Conservation (phyloP, 2,329 filamentous ascomycete species). For the Sporothrix euskadiensis region DNA sequence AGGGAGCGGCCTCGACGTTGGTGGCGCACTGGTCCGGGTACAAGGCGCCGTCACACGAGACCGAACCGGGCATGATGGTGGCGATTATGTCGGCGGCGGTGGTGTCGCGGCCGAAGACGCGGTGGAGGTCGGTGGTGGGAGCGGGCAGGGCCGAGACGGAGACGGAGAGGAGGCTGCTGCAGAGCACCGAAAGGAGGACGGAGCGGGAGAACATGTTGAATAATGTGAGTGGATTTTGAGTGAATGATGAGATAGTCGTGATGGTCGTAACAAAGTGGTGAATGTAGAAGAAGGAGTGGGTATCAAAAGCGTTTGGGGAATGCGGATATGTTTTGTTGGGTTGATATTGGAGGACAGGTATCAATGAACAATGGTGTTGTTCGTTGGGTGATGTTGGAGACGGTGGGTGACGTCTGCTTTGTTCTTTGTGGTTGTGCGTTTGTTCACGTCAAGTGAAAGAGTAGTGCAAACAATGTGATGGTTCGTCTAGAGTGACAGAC, state of each 20-base stretch:
- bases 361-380: not conserved
- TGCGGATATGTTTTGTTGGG: not conserved
- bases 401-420: not conserved
- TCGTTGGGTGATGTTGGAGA: conserved; percentile 2
- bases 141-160: conserved; percentile 2
- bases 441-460: not conserved
- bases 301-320: not conserved
- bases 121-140: not conserved
- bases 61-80: conserved; percentile 59
- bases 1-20: conserved; percentile 60
- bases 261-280: not conserved
- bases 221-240: not conserved
- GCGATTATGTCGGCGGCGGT: conserved; percentile 46
- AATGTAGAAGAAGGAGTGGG: not conserved
- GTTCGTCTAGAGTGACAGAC: not conserved
- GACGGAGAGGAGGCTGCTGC: conserved; percentile 7
- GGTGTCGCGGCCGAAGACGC: conserved; percentile 24
- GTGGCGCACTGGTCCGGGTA: conserved; percentile 63
- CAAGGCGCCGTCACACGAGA: conserved; percentile 51
- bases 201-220: not conserved
- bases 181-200: not conserved
- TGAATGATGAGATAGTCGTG: not conserved
- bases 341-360: not conserved
- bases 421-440: not conserved
- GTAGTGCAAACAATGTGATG: not conserved